Conservation (phyloP, 2,329 filamentous ascomycete species). For the Monosporascus sp. region DNA sequence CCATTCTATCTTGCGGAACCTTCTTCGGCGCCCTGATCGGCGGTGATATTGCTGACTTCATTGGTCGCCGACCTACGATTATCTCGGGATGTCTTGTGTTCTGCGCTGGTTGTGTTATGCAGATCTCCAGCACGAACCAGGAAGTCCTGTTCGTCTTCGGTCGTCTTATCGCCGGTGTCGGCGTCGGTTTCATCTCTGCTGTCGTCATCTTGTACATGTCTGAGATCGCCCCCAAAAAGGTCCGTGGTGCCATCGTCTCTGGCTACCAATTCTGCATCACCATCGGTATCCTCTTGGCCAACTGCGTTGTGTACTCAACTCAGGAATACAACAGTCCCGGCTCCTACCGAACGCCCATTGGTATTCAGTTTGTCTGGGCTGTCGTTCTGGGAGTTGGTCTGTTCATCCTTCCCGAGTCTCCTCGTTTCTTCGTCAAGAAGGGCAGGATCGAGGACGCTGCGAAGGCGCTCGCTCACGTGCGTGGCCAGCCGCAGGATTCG, state of each 20-base stretch:
- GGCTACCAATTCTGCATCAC: slow-evolving; percentile 77
- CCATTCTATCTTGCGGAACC: slow-evolving; percentile 58
- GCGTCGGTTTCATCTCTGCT: slow-evolving; percentile 63
- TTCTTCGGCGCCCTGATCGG: slow-evolving; percentile 62
- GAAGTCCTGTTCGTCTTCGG: slow-evolving; percentile 54
- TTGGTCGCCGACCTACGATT: slow-evolving; percentile 56
- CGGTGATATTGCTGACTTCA: slow-evolving; percentile 59
- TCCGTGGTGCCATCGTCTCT: slow-evolving; percentile 66
- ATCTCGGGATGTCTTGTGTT: slow-evolving; percentile 57
- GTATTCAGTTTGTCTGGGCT: slow-evolving; percentile 55
- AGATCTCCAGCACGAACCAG: slow-evolving; percentile 48
- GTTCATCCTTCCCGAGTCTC: slow-evolving; percentile 53
- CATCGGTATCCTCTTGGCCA: slow-evolving; percentile 63
- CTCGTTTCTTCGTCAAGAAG: slow-evolving; percentile 67
- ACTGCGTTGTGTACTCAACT: slow-evolving; percentile 63
- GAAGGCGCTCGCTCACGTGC: slow-evolving; percentile 50
- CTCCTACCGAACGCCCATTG: slow-evolving; percentile 68
- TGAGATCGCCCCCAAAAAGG: slow-evolving; percentile 52
- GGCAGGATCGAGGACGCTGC: slow-evolving; percentile 56
- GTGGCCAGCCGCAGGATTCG: slow-evolving; percentile 60
- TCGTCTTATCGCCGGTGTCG: slow-evolving; percentile 58
- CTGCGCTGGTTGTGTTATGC: slow-evolving; percentile 51
- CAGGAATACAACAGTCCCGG: slow-evolving; percentile 51
- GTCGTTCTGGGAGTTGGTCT: slow-evolving; percentile 32
- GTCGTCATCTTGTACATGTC: slow-evolving; percentile 70